Percentiles rank a stretch among this genome's conserved stretches.
phyloP scores from a whole-genome alignment of 106 monocot species.

The Alisma plantagoaquatica region DNA sequence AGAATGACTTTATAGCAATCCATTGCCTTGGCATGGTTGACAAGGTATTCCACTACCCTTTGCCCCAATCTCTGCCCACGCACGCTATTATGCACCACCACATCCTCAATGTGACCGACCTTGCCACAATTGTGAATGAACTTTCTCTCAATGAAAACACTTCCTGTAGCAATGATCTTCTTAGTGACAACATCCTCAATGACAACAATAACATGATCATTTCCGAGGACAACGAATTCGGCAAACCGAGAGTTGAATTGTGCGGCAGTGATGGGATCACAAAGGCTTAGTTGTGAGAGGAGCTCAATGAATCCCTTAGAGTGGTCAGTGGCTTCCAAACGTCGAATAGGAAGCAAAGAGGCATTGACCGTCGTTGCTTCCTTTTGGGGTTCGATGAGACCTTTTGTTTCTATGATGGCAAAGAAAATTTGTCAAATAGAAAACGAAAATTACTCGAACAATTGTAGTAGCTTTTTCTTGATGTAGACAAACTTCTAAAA shows the following conservation, averaged over 20 bases:
- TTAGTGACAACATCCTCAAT: slow-evolving; percentile 29
- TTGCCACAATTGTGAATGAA: slow-evolving; percentile 52
- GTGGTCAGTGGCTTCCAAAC: slow-evolving; percentile 36
- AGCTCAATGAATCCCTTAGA: slow-evolving; percentile 57
- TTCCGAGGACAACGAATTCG: slow-evolving; percentile 39
- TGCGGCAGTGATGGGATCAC: slow-evolving; percentile 22
- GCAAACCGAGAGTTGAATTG: slow-evolving; percentile 47
- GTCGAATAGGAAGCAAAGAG: slow-evolving; percentile 31
- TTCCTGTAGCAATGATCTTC: slow-evolving; percentile 53
- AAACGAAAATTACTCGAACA: too few relatives aligned
- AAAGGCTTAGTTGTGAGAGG: slow-evolving; percentile 46
- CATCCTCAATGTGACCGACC: slow-evolving; percentile 77
- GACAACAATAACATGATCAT: slow-evolving; percentile 55
- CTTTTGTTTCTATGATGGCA: too few relatives aligned
- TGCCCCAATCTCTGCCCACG: slow-evolving; percentile 45
- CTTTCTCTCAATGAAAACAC: slow-evolving; percentile 64
- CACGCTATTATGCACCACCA: slow-evolving; percentile 45
- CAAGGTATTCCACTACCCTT: slow-evolving; percentile 31
- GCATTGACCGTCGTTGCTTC: too few relatives aligned
- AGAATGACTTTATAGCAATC: slow-evolving; percentile 90
- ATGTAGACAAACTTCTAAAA: too few relatives aligned
- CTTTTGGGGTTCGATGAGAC: too few relatives aligned
- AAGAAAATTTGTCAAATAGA: too few relatives aligned
- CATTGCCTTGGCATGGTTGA: slow-evolving; percentile 25
- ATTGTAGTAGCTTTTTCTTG: too few relatives aligned